Evolutionary conservation across 2,329 filamentous ascomycete genomes (phyloP), one percentile per base, ranked within the genome.

Genomic region (Nannizziopsis arthrosporioides): DNA sequence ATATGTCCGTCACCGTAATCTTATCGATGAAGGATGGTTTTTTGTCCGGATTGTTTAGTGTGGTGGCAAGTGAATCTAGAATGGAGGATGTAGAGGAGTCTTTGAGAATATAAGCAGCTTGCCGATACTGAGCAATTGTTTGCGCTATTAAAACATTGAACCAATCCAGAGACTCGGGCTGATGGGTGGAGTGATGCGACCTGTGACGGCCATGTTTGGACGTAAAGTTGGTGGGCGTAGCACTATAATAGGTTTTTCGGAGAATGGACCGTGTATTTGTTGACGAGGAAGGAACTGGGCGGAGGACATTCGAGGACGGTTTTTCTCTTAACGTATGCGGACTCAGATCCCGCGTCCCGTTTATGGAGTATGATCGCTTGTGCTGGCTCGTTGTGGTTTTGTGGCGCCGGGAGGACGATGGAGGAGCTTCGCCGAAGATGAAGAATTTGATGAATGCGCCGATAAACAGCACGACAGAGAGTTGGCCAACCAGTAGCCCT

Each of bases 391-490:
- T 82, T 50, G 84, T 85, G 55, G 84, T 80, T 38, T 84, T 72
- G 6, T 85, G 75, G 10, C 87, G 85, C 15, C 84, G 85, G 47
- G 83, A 80, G 54, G 94, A 88, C 52, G 87, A 76, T 1, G 85
- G 87, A 0, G 88, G 87, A 4, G 87, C 81, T 62, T 96, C 92
- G 58, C 92, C 92, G 63, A 98, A 96, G 62, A 98, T 96, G 77
- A 98, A 98, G 78, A 95, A 98, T 65, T 94, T 94, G 68, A 98
- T 96, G 69, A 98, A 96, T 56, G 84, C 86, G 55, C 88, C 89
- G 53, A 98, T 80, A 35, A 98, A 75, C 18, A 96, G 72, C 11
- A 94, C 85, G 40, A 98, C 85, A 1, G 88, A 94, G 44, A 98
- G 75, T 66, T 98, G 92, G 43, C 92, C 92, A 30, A 96, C 75